phyloP scores from a whole-genome alignment of 164 flowering plant species.

The Warburgia ugandensis region DNA sequence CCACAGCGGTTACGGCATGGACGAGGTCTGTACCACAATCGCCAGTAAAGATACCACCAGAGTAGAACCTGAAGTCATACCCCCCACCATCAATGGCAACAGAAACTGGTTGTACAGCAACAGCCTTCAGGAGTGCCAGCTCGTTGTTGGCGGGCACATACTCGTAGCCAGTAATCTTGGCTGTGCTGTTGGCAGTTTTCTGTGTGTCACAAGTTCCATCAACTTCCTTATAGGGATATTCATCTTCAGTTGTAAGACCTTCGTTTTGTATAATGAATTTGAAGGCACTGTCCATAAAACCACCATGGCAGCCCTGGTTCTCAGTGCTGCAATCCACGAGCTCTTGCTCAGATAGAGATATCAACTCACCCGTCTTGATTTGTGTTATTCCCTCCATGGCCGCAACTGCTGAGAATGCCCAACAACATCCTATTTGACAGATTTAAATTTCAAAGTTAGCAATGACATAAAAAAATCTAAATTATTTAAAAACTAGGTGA shows the following conservation, averaged over 20 bases:
- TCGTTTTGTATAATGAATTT: conserved; percentile 77
- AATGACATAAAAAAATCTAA: no score
- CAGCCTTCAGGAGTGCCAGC: conserved; percentile 5
- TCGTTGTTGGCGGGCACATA: conserved; percentile 8
- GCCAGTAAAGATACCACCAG: conserved; percentile 11
- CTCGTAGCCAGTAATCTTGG: conserved; percentile 6
- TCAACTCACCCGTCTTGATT: conserved; percentile 1
- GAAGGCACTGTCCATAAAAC: conserved; percentile 83
- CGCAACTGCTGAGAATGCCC: conserved; percentile 12
- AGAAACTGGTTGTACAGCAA: conserved; percentile 9
- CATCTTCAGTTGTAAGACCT: conserved; percentile 66
- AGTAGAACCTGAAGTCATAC: conserved; percentile 5
- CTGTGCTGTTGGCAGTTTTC: not conserved
- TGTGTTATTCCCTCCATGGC: conserved; percentile 6
- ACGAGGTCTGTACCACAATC: no score
- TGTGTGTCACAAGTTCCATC: conserved; percentile 17
- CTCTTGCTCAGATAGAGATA: conserved; percentile 10
- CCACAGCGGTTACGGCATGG: conserved; percentile 22
- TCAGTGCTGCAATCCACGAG: conserved; percentile 10
- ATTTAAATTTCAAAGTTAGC: no score
- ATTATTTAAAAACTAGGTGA: no score
- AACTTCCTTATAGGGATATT: conserved; percentile 62
- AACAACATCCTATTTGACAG: no score
- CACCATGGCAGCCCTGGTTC: conserved; percentile 85
- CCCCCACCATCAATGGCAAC: conserved; percentile 8